Evolutionary conservation across 805 yeast species (phyloP), one percentile per base, ranked within the genome.

Genomic region (Phaffomyces antillensis): DNA sequence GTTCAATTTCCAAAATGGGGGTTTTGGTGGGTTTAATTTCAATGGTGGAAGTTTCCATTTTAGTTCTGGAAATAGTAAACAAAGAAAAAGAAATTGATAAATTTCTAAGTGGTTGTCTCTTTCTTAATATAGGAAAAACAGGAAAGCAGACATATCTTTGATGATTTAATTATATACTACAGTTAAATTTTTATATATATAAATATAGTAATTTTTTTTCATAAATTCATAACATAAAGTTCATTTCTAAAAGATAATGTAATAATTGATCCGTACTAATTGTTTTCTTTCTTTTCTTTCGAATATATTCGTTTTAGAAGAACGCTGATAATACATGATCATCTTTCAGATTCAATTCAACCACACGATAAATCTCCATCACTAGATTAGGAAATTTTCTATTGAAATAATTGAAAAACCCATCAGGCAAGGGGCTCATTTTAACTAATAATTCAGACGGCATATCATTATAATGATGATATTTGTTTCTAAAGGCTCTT

Each of bases 381-480:
- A 93, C 64, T 54, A 93, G 63, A 43, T 73, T 71, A 1, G 99
- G 99, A 59, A 91, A 93, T 58, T 79, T 75, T 26, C 62, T 57
- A 38, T 79, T 77, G 64, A 88, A 93, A 61, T 86, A 93, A 37
- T 68, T 63, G 62, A 87, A 85, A 60, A 86, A 93, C 0, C 95
- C 96, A 41, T 79, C 78, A 0, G 97, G 96, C 25, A 88, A 65
- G 0, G 91, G 83, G 17, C 87, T 83, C 77, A 93, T 83, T 41
- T 76, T 71, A 15, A 59, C 60, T 42, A 77, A 79, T 46, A 93
- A 70, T 13, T 69, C 75, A 10, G 66, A 72, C 1, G 96, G 96
- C 59, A 90, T 66, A 61, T 93, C 99, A 65, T 88, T 88, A 62
- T 76, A 91, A 62, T 93, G 99, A 62, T 93, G 98, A 58, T 87